These are phyloP conservation scores for Trichoderma atroviride DNA, from an alignment of 2,329 filamentous ascomycete species.

Conservation along the genomic window DNA sequence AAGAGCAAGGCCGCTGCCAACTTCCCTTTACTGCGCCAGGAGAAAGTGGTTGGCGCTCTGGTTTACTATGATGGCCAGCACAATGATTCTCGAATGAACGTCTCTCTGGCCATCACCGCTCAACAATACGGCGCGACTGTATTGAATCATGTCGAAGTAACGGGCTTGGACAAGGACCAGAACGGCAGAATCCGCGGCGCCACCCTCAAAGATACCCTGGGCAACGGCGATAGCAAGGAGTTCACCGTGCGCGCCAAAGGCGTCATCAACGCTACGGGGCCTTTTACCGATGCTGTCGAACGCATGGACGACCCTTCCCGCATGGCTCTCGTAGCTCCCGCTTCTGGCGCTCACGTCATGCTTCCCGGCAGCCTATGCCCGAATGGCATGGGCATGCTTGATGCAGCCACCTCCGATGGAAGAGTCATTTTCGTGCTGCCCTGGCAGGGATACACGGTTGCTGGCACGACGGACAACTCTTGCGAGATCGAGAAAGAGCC, in stretches of 20 bases:
- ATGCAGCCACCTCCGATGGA: slow-evolving; percentile 80
- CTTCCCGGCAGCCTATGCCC: slow-evolving; percentile 79
- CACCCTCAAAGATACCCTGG: slow-evolving; percentile 53
- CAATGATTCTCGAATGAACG: slow-evolving; percentile 87
- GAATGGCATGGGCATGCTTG: slow-evolving; percentile 79
- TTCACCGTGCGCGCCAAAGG: slow-evolving; percentile 78
- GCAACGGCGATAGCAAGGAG: slow-evolving; percentile 58
- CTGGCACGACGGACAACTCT: slow-evolving; percentile 78
- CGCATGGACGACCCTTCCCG: slow-evolving; percentile 75
- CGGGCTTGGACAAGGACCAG: slow-evolving; percentile 70
- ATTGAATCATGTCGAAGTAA: slow-evolving; percentile 81
- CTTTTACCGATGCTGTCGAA: slow-evolving; percentile 78
- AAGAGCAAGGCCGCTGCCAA: slow-evolving; percentile 75
- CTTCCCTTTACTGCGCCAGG: slow-evolving; percentile 76
- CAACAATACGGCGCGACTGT: slow-evolving; percentile 78
- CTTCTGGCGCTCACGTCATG: slow-evolving; percentile 81
- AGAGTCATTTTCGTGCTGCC: slow-evolving; percentile 86
- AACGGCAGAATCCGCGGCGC: slow-evolving; percentile 71
- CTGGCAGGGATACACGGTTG: slow-evolving; percentile 85
- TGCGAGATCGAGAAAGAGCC: slow-evolving; percentile 70
- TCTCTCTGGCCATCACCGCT: slow-evolving; percentile 78
- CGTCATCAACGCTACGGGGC: slow-evolving; percentile 81
- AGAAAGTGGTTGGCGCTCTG: slow-evolving; percentile 73
- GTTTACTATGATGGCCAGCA: slow-evolving; percentile 88
- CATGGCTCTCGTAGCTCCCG: slow-evolving; percentile 75